These are phyloP conservation scores for Ogataea paradorogensis DNA, from an alignment of 805 yeast genomes.

Conservation along the genomic window DNA sequence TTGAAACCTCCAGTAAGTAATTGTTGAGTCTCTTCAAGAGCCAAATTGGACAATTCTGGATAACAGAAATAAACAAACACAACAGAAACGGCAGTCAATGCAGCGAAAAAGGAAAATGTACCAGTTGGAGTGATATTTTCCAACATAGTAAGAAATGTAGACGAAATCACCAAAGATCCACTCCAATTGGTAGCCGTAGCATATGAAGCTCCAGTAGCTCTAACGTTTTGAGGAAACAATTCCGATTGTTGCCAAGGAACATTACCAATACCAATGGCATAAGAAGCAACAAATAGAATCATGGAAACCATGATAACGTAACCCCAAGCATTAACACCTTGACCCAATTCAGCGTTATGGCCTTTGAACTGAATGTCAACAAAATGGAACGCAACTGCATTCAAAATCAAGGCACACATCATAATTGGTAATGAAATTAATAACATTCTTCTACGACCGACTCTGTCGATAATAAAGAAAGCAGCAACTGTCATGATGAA, in stretches of 20 bases:
- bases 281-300: constrained; percentile 84
- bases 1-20: constrained; percentile 83
- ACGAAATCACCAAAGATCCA: constrained; percentile 86
- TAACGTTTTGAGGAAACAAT: constrained; percentile 86
- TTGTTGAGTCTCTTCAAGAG: constrained; percentile 86
- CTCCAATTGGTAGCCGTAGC: constrained; percentile 96
- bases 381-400: constrained; percentile 91
- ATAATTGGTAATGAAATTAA: constrained; percentile 82
- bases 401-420: constrained; percentile 69
- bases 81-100: constrained; percentile 67
- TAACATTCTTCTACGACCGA: constrained; percentile 84
- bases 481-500: constrained; percentile 85
- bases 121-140: constrained; percentile 92
- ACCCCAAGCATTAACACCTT: constrained; percentile 79
- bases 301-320: constrained; percentile 79
- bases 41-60: constrained; percentile 89
- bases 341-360: constrained; percentile 39
- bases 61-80: constrained; percentile 77
- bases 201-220: constrained; percentile 88
- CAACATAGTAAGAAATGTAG: constrained; percentile 93
- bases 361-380: constrained; percentile 60
- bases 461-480: constrained; percentile 76
- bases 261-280: constrained; percentile 94
- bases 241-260: constrained; percentile 99
- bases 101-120: constrained; percentile 89